phyloP scores from a whole-genome alignment of 768 basidiomycete genomes.

The Brasilioporus rufonigricans region DNA sequence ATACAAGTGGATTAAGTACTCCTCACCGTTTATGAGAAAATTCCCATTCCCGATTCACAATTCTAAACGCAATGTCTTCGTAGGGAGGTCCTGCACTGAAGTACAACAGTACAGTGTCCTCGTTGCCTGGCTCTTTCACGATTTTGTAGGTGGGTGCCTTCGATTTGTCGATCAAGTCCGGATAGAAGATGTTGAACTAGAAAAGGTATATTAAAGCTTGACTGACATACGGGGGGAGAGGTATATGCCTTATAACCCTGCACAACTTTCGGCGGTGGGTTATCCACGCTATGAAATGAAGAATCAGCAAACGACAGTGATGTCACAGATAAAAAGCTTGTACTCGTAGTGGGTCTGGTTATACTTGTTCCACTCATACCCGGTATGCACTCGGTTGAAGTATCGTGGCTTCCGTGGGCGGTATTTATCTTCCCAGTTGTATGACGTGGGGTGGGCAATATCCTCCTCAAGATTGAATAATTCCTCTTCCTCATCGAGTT shows the following conservation, averaged over 20 bases:
- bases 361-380: slow-evolving; percentile 99
- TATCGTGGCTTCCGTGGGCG: slow-evolving; percentile 95
- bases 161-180: slow-evolving; percentile 97
- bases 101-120: slow-evolving; percentile 89
- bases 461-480: slow-evolving; percentile 92
- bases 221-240: not conserved
- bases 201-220: slow-evolving; percentile 14
- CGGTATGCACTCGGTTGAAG: slow-evolving; percentile 98
- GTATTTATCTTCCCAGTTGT: slow-evolving; percentile 99
- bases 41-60: slow-evolving; percentile 98
- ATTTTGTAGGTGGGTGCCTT: slow-evolving; percentile 97
- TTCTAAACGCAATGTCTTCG: slow-evolving; percentile 97
- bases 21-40: slow-evolving; percentile 91
- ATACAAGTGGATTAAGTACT: not conserved
- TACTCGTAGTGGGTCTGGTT: slow-evolving; percentile 99
- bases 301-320: slow-evolving; percentile 6
- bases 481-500: slow-evolving; percentile 95
- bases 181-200: slow-evolving; percentile 97
- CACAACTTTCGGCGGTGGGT: slow-evolving; percentile 98
- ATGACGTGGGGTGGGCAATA: slow-evolving; percentile 76
- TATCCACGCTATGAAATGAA: slow-evolving; percentile 70
- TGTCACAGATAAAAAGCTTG: not conserved
- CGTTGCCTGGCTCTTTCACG: slow-evolving; percentile 90
- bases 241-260: slow-evolving; percentile 88
- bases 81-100: slow-evolving; percentile 98